A percentile compares a stretch with the other conserved stretches of the same genome.
phyloP scores from a whole-genome alignment of 345 rosid genomes.

The Atalantia buxifolia region DNA sequence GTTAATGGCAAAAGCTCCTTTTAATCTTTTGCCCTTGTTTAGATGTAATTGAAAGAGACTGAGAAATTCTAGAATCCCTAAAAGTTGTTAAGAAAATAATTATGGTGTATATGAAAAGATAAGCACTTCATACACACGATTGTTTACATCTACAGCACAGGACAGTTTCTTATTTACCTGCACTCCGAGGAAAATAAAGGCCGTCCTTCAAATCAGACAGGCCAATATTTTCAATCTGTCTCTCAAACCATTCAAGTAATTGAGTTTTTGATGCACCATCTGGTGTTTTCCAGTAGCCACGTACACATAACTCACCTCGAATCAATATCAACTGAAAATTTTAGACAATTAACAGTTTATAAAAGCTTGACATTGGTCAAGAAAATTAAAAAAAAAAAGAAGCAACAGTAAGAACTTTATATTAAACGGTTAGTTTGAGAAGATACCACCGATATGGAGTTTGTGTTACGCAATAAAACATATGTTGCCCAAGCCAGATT shows the following conservation, averaged over 20 bases:
- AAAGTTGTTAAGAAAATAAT: background rate
- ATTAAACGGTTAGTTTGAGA: background rate
- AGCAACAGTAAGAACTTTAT: background rate
- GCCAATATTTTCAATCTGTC: slow-evolving; percentile 50
- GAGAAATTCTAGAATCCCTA: background rate
- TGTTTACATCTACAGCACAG: background rate
- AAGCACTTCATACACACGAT: background rate
- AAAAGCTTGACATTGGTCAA: background rate
- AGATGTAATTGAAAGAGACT: background rate
- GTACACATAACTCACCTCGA: slow-evolving; percentile 62
- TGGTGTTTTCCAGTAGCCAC: slow-evolving; percentile 86
- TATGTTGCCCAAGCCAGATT: slow-evolving; percentile 90
- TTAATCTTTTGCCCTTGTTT: too few relatives aligned
- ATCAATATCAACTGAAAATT: slow-evolving; percentile 52
- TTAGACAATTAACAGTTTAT: background rate
- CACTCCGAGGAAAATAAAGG: slow-evolving; percentile 64
- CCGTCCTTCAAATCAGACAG: slow-evolving; percentile 59
- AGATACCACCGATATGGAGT: slow-evolving; percentile 64
- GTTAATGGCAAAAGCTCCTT: too few relatives aligned
- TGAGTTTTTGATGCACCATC: slow-evolving; percentile 42
- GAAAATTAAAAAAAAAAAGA: background rate
- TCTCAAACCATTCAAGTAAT: slow-evolving; percentile 58
- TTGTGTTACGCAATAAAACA: slow-evolving; percentile 77
- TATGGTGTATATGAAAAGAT: background rate
- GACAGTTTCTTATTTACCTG: slow-evolving; percentile 39